Conservation (phyloP, 2,329 filamentous ascomycete species). For the Trichoderma oligosporum region DNA sequence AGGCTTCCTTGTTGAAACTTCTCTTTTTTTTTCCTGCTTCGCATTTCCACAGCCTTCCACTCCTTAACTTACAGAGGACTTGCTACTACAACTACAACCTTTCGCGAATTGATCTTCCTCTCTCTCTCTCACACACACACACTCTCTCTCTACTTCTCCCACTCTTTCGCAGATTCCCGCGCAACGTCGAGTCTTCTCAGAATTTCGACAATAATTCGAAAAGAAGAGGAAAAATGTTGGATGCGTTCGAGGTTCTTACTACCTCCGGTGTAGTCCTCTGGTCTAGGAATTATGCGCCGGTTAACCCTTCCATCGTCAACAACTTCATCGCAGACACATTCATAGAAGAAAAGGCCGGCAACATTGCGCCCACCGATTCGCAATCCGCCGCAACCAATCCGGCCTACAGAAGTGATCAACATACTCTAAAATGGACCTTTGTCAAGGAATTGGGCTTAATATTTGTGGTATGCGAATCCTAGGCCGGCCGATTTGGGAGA, state of each 20-base stretch:
- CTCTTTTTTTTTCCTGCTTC: neutral
- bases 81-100: neutral
- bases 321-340: constrained; percentile 94
- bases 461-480: constrained; percentile 66
- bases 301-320: constrained; percentile 83
- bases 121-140: neutral
- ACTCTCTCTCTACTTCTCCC: neutral
- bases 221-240: constrained; percentile 62
- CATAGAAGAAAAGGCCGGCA: constrained; percentile 82
- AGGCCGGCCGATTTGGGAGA: constrained; percentile 17
- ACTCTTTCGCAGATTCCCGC: neutral
- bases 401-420: constrained; percentile 84
- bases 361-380: constrained; percentile 56
- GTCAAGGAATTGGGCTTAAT: constrained; percentile 91
- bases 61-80: constrained; percentile 16
- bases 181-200: neutral
- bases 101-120: neutral
- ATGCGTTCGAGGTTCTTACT: constrained; percentile 94
- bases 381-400: constrained; percentile 61
- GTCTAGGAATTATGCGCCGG: constrained; percentile 79
- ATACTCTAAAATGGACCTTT: constrained; percentile 90
- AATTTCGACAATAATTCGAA: neutral
- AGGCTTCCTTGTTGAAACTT: neutral
- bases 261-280: constrained; percentile 95
- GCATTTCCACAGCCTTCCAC: constrained; percentile 7